Percentiles rank a stretch among this genome's conserved stretches.
These are phyloP conservation scores for Lasiodiplodia theobromae DNA, from an alignment of 2,329 filamentous ascomycete genomes.

Conservation along the genomic window DNA sequence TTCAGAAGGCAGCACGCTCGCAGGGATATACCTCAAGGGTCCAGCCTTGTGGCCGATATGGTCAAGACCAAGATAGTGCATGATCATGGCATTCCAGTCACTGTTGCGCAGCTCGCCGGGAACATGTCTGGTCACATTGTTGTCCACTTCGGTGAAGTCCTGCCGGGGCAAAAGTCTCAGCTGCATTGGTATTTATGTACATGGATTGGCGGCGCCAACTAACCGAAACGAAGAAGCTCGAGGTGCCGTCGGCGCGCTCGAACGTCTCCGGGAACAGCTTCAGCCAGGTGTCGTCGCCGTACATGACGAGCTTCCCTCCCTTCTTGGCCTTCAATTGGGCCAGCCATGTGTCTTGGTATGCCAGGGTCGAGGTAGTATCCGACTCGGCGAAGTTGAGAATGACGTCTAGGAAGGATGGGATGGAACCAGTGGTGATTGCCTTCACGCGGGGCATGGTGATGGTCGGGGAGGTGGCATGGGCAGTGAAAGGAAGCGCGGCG, in stretches of 20 bases:
- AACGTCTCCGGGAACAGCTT: conserved; percentile 94
- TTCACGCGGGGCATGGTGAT: conserved; percentile 99
- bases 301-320: conserved; percentile 83
- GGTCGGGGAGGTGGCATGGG: conserved; percentile 93
- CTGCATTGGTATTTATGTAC: conserved; percentile 44
- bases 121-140: conserved; percentile 94
- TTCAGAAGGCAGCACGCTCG: not conserved
- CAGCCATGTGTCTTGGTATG: conserved; percentile 93
- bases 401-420: conserved; percentile 96
- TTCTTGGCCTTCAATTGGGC: conserved; percentile 79
- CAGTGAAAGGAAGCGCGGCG: conserved; percentile 88
- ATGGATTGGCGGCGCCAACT: conserved; percentile 50
- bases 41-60: conserved; percentile 98
- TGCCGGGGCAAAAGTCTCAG: conserved; percentile 47
- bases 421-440: conserved; percentile 94
- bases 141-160: conserved; percentile 98
- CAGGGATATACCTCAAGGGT: conserved; percentile 69
- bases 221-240: conserved; percentile 97
- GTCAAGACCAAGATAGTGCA: conserved; percentile 95
- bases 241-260: conserved; percentile 86
- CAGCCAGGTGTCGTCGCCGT: conserved; percentile 97
- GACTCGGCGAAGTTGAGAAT: conserved; percentile 96
- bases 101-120: conserved; percentile 73
- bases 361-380: conserved; percentile 86
- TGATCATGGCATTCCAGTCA: conserved; percentile 92